Percentiles rank a stretch among this genome's conserved stretches.
Conservation (phyloP, 306 rosid species). For the Potentilla sterilis region DNA sequence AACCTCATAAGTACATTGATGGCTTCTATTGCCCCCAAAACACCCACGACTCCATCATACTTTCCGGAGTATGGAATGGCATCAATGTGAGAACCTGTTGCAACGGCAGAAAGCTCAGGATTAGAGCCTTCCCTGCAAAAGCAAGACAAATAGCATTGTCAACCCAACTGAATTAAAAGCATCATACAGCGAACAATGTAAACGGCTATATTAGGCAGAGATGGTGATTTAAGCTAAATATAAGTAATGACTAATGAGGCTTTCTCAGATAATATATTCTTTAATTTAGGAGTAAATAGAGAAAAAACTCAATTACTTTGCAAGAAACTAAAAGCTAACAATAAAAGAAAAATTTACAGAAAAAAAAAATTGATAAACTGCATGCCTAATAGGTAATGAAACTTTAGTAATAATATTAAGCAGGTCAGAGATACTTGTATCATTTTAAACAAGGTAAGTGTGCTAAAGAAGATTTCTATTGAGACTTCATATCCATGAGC, state of each 20-base stretch:
- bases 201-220: background rate
- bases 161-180: slow-evolving; percentile 10
- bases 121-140: slow-evolving; percentile 69
- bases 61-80: slow-evolving; percentile 97
- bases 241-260: background rate
- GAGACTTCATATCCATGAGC: background rate
- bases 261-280: background rate
- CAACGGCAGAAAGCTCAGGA: slow-evolving; percentile 78
- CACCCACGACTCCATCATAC: slow-evolving; percentile 96
- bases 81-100: slow-evolving; percentile 93
- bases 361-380: background rate
- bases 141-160: slow-evolving; percentile 1
- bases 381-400: background rate
- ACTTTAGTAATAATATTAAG: background rate
- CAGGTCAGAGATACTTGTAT: background rate
- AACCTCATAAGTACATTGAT: slow-evolving; percentile 81
- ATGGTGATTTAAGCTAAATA: background rate
- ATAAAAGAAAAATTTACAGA: background rate
- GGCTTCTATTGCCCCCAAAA: slow-evolving; percentile 98
- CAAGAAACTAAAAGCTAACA: background rate
- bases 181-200: slow-evolving; percentile 1
- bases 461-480: background rate
- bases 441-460: background rate
- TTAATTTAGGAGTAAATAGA: background rate
- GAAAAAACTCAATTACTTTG: background rate